Evolutionary conservation across 805 yeast species (phyloP).

Genomic region (Komagataella phaffii): DNA sequence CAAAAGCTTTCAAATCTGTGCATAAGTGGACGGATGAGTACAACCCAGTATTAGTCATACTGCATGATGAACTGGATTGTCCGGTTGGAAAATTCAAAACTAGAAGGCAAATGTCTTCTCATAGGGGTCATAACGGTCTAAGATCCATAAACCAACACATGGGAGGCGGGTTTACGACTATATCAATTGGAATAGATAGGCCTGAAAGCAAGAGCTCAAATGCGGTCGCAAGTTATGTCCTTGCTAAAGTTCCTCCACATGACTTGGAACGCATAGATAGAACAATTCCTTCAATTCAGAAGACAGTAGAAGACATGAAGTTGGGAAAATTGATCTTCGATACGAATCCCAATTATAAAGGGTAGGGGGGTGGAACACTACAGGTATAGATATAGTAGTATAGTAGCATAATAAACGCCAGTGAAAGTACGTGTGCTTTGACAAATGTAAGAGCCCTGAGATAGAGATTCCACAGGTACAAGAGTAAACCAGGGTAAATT

Average conservation of each 20-base stretch:
- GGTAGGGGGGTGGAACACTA: neutral
- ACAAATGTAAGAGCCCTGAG: neutral
- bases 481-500: neutral
- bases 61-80: conserved; percentile 71
- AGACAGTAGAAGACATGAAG: neutral
- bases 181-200: conserved; percentile 71
- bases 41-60: conserved; percentile 34
- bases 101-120: conserved; percentile 43
- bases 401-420: neutral
- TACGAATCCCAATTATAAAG: neutral
- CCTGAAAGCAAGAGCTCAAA: conserved; percentile 30
- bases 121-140: conserved; percentile 81
- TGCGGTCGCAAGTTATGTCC: conserved; percentile 49
- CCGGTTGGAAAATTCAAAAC: conserved; percentile 54
- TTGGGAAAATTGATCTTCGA: neutral
- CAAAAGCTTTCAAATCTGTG: conserved; percentile 29
- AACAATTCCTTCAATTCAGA: neutral
- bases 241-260: conserved; percentile 31
- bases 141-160: conserved; percentile 34
- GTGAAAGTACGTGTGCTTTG: neutral
- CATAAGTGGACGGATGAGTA: conserved; percentile 10
- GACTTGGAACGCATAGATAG: conserved; percentile 19
- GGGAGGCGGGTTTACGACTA: conserved; percentile 44
- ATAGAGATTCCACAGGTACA: too few relatives aligned
- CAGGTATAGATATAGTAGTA: too few relatives aligned